Evolutionary conservation across 306 rosid species (phyloP).

Genomic region (Gillenia trifoliata): DNA sequence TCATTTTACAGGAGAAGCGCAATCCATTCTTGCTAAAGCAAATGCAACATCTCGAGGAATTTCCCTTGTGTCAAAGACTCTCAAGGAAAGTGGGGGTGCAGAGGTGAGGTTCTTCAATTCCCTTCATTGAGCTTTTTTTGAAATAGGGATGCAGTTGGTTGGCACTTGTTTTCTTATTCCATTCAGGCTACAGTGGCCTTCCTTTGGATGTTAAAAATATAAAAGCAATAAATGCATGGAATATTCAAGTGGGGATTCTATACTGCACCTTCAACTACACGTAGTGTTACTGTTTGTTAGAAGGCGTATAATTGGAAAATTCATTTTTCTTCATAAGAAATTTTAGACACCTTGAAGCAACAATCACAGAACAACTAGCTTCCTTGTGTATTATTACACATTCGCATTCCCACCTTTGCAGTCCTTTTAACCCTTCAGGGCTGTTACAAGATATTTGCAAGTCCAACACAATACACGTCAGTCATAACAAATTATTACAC

Average conservation of each 20-base stretch:
- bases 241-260: not conserved
- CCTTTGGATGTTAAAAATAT: not conserved
- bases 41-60: conserved; percentile 89
- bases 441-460: not conserved
- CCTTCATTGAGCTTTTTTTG: not conserved
- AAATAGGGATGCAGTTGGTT: not conserved
- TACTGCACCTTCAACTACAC: not conserved
- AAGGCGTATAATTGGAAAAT: not conserved
- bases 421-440: not conserved
- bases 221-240: not conserved
- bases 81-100: conserved; percentile 71
- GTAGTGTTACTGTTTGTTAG: not conserved
- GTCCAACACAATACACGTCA: not conserved
- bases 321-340: not conserved
- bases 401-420: not conserved
- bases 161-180: not conserved
- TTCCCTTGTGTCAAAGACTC: conserved; percentile 56
- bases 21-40: conserved; percentile 89
- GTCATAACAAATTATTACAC: not conserved
- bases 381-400: not conserved
- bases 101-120: conserved; percentile 57
- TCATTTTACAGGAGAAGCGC: conserved; percentile 77
- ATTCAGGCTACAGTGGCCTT: not conserved
- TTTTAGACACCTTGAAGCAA: not conserved
- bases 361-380: not conserved